Base-by-base conservation (phyloP, 2,329 filamentous ascomycete species). In the Fusarium succisae region DNA sequence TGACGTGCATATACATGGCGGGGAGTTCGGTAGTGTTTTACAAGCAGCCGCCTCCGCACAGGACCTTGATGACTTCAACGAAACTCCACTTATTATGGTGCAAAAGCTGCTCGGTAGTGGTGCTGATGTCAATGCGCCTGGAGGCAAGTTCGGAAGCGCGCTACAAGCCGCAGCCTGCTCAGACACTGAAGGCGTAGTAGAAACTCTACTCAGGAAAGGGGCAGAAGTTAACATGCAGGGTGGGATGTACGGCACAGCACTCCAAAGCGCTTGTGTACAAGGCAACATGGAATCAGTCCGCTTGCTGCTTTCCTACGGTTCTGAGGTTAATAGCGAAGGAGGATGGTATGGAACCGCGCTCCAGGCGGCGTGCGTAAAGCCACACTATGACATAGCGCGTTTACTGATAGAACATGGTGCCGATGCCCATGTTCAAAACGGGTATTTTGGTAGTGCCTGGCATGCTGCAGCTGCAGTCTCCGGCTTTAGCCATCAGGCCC, bases 201-300 rank as follows among this genome's bases (percentile, higher is more conserved):
- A 26, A 18, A 13, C 0, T 4, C 8, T 45, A 13, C 43, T 26
- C 3, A 26, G 0, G 5, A 9, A 2, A 26, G 17, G 24, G 3
- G 24, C 43, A 45, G 1, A 26, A 0, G 24, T 26, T 1, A 45
- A 26, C 11, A 45, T 45, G 43, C 0, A 20, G 1, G 24, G 24
- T 26, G 43, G 17, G 3, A 20, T 26, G 0, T 45, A 45, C 1
- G 17, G 8, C 8, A 45, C 24, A 1, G 43, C 43, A 26, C 43
- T 26, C 1, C 24, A 45, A 0, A 9, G 11, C 1, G 43, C 43
- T 13, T 45, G 43, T 6, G 5, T 6, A 4, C 1, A 0, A 3
- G 43, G n/a, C 3, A 20, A 9, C 0, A 4, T 9, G 0, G 0
- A 20, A 8, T 4, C 11, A 4, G n/a, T 13, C 11, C 11, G 11